Percentiles rank a stretch among this genome's conserved stretches.
Conservation (phyloP, 805 yeast species). For the Candida xyloterini region DNA sequence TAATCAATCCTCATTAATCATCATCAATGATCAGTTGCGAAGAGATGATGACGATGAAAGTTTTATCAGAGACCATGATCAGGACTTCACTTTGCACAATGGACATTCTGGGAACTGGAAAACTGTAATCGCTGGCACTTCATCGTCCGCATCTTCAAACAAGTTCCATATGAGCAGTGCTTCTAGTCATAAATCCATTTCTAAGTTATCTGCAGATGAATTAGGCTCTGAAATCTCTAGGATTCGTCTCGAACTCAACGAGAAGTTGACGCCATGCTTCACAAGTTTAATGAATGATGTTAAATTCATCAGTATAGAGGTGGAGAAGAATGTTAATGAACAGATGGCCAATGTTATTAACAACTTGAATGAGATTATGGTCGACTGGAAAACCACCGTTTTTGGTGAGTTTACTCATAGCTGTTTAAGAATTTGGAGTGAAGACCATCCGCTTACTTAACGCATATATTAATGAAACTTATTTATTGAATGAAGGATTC, state of each 20-base stretch:
- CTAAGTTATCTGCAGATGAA: constrained; percentile 21
- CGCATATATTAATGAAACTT: not conserved
- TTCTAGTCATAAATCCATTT: constrained; percentile 16
- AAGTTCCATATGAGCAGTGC: constrained; percentile 6
- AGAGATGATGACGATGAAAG: constrained; percentile 12
- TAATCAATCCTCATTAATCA: constrained; percentile 17
- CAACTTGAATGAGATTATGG: constrained; percentile 17
- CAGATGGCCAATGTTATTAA: constrained; percentile 19
- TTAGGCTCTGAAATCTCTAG: constrained; percentile 21
- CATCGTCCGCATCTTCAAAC: constrained; percentile 16
- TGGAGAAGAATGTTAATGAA: constrained; percentile 37
- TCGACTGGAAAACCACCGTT: constrained; percentile 25
- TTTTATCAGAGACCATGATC: constrained; percentile 6
- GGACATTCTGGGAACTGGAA: constrained; percentile 19
- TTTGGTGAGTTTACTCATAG: constrained; percentile 24
- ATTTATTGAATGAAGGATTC: not conserved
- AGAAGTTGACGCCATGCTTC: constrained; percentile 49
- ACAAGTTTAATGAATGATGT: constrained; percentile 43
- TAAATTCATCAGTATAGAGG: constrained; percentile 39
- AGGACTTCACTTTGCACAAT: constrained; percentile 7
- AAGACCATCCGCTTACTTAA: not conserved
- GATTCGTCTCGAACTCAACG: constrained; percentile 24
- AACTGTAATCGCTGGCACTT: constrained; percentile 22
- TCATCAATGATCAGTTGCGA: constrained; percentile 12
- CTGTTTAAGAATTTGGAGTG: constrained; percentile 27